These are phyloP conservation scores for Musa balbisiana DNA, from an alignment of 202 grass and related monocot genomes.

Conservation along the genomic window DNA sequence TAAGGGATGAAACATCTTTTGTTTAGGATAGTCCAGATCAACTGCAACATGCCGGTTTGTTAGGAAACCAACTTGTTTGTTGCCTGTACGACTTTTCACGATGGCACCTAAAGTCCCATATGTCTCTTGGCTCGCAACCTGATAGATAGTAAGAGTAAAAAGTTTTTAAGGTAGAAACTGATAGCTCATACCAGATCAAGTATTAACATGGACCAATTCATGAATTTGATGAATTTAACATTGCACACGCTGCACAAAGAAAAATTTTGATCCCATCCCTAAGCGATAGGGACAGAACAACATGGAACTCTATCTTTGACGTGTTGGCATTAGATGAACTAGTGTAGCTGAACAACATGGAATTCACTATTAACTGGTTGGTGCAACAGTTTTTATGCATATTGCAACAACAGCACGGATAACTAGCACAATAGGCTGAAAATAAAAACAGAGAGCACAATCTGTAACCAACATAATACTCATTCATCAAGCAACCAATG, in stretches of 20 bases:
- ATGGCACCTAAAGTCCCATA: constrained; percentile 90
- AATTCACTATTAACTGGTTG: background rate
- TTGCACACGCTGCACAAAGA: background rate
- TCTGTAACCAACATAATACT: too few species aligned
- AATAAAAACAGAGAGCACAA: background rate
- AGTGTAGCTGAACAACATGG: background rate
- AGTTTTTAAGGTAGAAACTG: background rate
- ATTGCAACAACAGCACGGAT: background rate
- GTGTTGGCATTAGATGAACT: background rate
- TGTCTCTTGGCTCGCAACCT: constrained; percentile 97
- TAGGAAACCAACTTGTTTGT: constrained; percentile 89
- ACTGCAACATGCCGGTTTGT: constrained; percentile 98
- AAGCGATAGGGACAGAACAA: background rate
- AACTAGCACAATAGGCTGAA: background rate
- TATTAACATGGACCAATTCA: background rate
- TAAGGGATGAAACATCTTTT: constrained; percentile 98
- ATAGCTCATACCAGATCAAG: background rate
- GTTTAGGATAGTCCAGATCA: constrained; percentile 93
- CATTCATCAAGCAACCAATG: too few species aligned
- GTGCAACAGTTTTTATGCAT: background rate
- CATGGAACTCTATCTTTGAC: background rate
- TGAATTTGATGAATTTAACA: background rate
- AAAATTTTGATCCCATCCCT: background rate
- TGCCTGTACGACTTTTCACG: constrained; percentile 77
- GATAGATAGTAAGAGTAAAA: background rate